phyloP scores from a whole-genome alignment of 371 early-diverging fungal genomes.

The Mortierella sp. region DNA sequence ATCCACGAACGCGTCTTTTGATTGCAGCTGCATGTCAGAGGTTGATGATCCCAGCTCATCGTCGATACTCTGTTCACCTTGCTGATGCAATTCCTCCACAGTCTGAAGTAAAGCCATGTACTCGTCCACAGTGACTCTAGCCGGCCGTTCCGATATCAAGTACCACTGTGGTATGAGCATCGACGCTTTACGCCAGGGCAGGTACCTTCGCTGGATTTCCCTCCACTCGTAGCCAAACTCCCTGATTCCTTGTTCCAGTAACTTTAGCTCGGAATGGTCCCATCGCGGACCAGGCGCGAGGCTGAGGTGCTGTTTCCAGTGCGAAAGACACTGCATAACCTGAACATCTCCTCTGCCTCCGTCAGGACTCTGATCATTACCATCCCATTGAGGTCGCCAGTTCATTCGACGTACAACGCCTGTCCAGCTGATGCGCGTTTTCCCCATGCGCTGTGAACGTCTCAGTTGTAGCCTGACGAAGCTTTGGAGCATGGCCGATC shows the following conservation, averaged over 20 bases:
- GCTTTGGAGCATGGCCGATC: slow-evolving; percentile 1
- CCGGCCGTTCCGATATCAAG: slow-evolving; percentile 4
- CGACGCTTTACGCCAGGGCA: slow-evolving; percentile 2
- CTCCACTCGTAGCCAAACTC: slow-evolving; percentile 1
- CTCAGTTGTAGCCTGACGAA: background rate
- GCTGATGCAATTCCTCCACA: background rate
- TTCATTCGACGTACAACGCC: background rate
- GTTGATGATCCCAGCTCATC: background rate
- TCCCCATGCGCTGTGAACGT: background rate
- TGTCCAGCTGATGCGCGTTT: background rate
- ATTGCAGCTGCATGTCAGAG: too few relatives aligned
- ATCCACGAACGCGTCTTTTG: background rate
- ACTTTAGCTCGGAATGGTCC: slow-evolving; percentile 7
- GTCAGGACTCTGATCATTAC: background rate
- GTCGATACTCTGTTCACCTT: background rate
- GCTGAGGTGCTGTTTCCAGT: slow-evolving; percentile 2
- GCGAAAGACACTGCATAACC: background rate
- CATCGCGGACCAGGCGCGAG: background rate
- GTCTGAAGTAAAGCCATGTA: background rate
- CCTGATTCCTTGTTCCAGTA: slow-evolving; percentile 12
- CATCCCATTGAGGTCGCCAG: background rate
- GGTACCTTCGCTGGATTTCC: background rate
- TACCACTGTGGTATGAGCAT: slow-evolving; percentile 6
- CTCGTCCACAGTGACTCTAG: slow-evolving; percentile 13
- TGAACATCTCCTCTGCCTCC: background rate